Percentiles rank a stretch among this genome's conserved stretches.
These are phyloP conservation scores for Monascus purpureus DNA, from an alignment of 495 filamentous ascomycete genomes.

Conservation along the genomic window DNA sequence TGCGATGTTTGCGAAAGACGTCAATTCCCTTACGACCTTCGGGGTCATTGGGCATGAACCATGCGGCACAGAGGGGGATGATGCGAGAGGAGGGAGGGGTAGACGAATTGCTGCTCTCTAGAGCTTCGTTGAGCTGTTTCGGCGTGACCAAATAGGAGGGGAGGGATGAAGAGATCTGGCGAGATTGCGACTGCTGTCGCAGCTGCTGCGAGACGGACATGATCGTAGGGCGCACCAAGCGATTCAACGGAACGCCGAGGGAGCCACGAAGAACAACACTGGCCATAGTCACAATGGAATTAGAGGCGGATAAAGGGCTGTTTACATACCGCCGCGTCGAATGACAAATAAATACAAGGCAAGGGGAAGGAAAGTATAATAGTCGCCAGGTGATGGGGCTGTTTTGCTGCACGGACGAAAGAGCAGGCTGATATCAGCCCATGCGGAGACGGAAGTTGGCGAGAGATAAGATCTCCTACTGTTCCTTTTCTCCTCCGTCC, in stretches of 20 bases:
- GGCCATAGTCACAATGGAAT: conserved; percentile 18
- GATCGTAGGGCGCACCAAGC: conserved; percentile 10
- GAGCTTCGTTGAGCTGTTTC: conserved; percentile 60
- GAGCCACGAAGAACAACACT: conserved; percentile 17
- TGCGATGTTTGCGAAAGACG: conserved; percentile 61
- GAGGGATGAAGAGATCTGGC: conserved; percentile 34
- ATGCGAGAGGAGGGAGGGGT: conserved; percentile 66
- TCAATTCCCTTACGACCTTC: conserved; percentile 59
- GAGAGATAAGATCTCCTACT: background rate
- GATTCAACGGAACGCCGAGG: conserved; percentile 15
- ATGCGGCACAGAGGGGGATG: conserved; percentile 79
- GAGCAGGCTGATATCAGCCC: background rate
- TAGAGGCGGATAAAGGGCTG: conserved; percentile 3
- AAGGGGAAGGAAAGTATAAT: background rate
- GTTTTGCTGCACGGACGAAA: background rate
- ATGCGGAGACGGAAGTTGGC: background rate
- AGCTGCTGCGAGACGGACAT: conserved; percentile 16
- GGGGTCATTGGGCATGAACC: conserved; percentile 89
- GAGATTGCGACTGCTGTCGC: conserved; percentile 14
- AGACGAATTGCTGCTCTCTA: conserved; percentile 60
- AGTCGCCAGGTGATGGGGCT: background rate
- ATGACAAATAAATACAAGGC: background rate
- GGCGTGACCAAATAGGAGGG: conserved; percentile 78
- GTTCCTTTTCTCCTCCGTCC: background rate
- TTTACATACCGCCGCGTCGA: conserved; percentile 14